Conservation (phyloP, 306 rosid genomes). For the Malus fusca region DNA sequence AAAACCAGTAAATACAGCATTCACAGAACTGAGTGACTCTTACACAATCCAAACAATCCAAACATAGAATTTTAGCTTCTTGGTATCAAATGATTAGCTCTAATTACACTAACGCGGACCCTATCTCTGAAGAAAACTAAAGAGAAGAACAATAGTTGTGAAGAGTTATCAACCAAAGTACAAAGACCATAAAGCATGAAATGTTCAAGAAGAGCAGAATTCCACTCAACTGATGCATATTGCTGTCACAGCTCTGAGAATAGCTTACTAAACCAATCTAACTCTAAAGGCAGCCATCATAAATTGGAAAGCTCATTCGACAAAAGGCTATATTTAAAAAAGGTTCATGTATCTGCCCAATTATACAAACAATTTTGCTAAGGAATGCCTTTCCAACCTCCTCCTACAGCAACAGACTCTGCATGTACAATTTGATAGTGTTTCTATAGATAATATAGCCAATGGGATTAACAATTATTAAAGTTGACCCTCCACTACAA, state of each 20-base stretch:
- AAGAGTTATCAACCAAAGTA: neutral
- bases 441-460: too few relatives aligned
- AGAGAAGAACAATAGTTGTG: neutral
- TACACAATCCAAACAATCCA: too few relatives aligned
- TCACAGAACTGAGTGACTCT: too few relatives aligned
- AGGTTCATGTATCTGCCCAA: neutral
- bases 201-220: neutral
- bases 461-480: too few relatives aligned
- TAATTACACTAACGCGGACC: neutral
- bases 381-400: neutral
- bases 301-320: neutral
- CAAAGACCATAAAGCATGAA: neutral
- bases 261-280: neutral
- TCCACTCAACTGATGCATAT: neutral
- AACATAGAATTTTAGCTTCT: neutral
- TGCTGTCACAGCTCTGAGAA: neutral
- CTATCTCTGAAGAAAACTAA: neutral
- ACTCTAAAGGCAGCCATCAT: neutral
- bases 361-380: neutral
- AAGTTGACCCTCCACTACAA: too few relatives aligned
- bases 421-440: too few relatives aligned
- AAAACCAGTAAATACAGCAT: too few relatives aligned
- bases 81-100: neutral
- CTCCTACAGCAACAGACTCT: neutral
- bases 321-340: neutral